Conservation (phyloP, 1,139 yeast genomes). For the Nadsonia starkeyi-henricii region DNA sequence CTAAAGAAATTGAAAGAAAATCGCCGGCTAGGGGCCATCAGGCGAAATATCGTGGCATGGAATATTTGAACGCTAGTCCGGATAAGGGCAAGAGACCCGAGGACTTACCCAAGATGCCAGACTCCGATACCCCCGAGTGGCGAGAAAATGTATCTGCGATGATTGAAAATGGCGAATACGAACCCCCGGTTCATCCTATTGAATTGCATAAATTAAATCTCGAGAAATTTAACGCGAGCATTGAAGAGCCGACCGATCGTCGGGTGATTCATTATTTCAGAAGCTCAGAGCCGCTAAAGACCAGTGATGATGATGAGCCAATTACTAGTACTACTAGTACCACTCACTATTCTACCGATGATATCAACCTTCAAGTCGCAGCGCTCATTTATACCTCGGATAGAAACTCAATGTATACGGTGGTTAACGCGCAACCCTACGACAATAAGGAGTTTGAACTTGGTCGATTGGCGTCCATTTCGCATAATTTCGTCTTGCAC, state of each 20-base stretch:
- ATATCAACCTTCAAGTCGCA: slow-evolving; percentile 20
- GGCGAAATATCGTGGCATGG: slow-evolving; percentile 1
- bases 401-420: slow-evolving; percentile 22
- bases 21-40: neutral
- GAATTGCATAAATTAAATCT: slow-evolving; percentile 20
- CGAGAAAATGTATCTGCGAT: slow-evolving; percentile 22
- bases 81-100: neutral
- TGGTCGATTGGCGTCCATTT: slow-evolving; percentile 20
- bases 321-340: too few relatives aligned
- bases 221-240: slow-evolving; percentile 11
- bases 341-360: slow-evolving; percentile 5
- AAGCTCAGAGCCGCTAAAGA: slow-evolving; percentile 13
- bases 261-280: slow-evolving; percentile 19
- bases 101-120: slow-evolving; percentile 1
- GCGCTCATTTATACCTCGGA: slow-evolving; percentile 22
- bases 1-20: neutral
- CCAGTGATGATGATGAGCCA: neutral
- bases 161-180: slow-evolving; percentile 14
- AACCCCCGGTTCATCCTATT: slow-evolving; percentile 17
- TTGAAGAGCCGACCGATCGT: slow-evolving; percentile 12
- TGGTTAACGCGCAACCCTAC: slow-evolving; percentile 15
- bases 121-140: slow-evolving; percentile 3
- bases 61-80: slow-evolving; percentile 1
- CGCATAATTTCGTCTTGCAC: slow-evolving; percentile 22
- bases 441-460: slow-evolving; percentile 12